Evolutionary conservation across 306 rosid species (phyloP), one percentile per base, ranked within the genome.

Genomic region (Vigna nakashimae): DNA sequence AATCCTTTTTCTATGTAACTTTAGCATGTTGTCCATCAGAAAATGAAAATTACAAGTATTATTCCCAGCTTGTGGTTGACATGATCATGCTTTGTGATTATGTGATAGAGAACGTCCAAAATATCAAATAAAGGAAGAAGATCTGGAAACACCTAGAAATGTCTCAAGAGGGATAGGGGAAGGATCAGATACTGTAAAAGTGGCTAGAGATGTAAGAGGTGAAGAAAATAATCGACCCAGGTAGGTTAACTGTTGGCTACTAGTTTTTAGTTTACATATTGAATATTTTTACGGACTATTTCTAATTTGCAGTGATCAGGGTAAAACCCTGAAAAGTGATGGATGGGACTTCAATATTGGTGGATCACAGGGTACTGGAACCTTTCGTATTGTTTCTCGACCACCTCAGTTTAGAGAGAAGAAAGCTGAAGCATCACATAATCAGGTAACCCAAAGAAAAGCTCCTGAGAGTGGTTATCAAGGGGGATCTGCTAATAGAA

Each of bases 261-360:
- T 71, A 4, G 6, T 62, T 81, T 66, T 68, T 73, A 65, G 4
- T 82, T 78, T 34, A 8, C 30, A 58, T 26, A 17, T 62, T 79
- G 85, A 73, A 71, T 71, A 26, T 45, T 34, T 66, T 79, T 81
- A 80, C 73, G 43, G 55, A 77, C 75, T 48, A 45, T 56, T 78
- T 80, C 71, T 75, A 26, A 79, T 85, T 83, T 89, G 85, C 93
- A 93, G 99, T 77, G 88, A 88, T 81, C 98, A 86, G 89, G 94
- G 84, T 83, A 89, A 82, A 87, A 82, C 86, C 71, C 43, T 67
- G 55, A 96, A 85, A 88, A 90, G 89, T 87, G 84, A 91, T 79
- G 99, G 92, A 83, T 96, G 99, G 99, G 99, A 96, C 93, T 96
- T 96, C 80, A 91, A 91, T 82, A 91, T 91, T 84, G 89, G 87